Base-by-base conservation (phyloP, 345 rosid genomes). In the Salix udensis region DNA sequence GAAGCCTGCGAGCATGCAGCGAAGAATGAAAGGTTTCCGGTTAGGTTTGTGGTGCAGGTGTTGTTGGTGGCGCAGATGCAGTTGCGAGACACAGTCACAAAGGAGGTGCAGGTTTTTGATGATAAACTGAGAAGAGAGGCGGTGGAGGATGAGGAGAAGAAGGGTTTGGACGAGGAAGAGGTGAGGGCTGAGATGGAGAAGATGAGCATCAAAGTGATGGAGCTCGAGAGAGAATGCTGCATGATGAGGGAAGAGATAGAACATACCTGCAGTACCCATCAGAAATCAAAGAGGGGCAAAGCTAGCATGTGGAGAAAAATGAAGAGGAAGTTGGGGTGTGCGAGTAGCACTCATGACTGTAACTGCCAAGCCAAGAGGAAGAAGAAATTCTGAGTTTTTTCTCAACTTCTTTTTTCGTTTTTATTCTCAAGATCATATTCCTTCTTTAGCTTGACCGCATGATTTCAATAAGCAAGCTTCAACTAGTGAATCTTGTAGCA, bases 281-380 rank as follows among this genome's bases (percentile, higher is more conserved):
- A 81, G 64, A 79, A 77, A 12, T 31, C 64, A 62, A 88, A 78
- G 44, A 82, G 76, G 52, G 84, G 75, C 69, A 94, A 88, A 76
- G 50, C 40, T 67, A 88, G 88, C 78, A 74, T 89, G 79, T 95
- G 97, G 97, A 84, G 70, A 73, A 87, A 86, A 68, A 86, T 95
- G 88, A 95, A 95, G 88, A 95, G 97, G 80, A 95, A 93, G 74
- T 85, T 93, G 36, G 97, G 98, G 31, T 93, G 98, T 89, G 58
- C 76, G 72, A 84, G 68, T 73, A 85, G 80, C 61, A 68, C 82
- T 39, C 79, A 84, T 77, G 89, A 91, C 44, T 84, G 78, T 50
- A 78, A 85, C 68, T 90, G 84, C 77, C 97, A 86, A 10, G 82
- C 78, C 72, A 88, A 80, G 77, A 74, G 80, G 84, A 91, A 86